Evolutionary conservation across 2,329 filamentous ascomycete genomes (phyloP).

Genomic region (Aspergillus calidoustus): DNA sequence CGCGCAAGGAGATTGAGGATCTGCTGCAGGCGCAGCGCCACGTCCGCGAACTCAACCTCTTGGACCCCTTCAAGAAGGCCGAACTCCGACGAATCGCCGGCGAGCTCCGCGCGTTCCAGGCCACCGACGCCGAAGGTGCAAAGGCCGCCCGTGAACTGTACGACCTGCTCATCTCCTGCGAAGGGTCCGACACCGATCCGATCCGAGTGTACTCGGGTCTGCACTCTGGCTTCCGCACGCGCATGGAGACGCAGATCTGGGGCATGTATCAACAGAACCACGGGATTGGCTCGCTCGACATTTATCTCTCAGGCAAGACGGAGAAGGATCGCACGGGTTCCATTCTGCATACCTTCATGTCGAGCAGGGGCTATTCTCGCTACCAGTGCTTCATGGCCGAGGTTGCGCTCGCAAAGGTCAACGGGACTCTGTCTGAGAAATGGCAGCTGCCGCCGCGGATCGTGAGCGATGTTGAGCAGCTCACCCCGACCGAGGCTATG

Average conservation of each 20-base stretch:
- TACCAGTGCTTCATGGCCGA: constrained; percentile 37
- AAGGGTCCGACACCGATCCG: constrained; percentile 15
- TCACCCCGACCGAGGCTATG: constrained; percentile 40
- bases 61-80: constrained; percentile 21
- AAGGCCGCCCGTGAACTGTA: constrained; percentile 9
- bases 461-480: constrained; percentile 39
- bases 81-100: constrained; percentile 25
- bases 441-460: constrained; percentile 34
- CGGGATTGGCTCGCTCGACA: constrained; percentile 22
- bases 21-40: constrained; percentile 29
- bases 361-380: constrained; percentile 34
- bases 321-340: constrained; percentile 36
- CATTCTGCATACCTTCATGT: constrained; percentile 45
- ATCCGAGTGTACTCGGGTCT: constrained; percentile 26
- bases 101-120: constrained; percentile 26
- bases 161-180: constrained; percentile 17
- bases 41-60: constrained; percentile 29
- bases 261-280: constrained; percentile 25
- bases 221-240: constrained; percentile 30
- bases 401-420: constrained; percentile 33
- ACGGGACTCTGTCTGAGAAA: constrained; percentile 18
- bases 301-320: constrained; percentile 41
- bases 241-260: constrained; percentile 25
- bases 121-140: neutral
- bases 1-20: constrained; percentile 28